phyloP scores from a whole-genome alignment of 2,329 filamentous ascomycete genomes.

The Talaromyces islandicus region DNA sequence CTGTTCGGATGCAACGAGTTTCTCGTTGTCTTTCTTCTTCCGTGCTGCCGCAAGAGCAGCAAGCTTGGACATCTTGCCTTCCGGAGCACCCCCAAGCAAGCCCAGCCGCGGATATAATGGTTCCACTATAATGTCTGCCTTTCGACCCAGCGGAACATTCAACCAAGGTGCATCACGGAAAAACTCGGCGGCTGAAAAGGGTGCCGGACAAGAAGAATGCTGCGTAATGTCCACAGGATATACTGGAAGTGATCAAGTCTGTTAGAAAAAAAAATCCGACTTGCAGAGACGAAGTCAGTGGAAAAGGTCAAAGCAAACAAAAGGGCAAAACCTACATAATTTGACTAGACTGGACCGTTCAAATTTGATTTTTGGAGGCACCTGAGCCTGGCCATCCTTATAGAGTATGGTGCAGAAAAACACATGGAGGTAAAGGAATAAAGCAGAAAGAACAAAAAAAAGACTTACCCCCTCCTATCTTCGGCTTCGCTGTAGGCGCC shows the following conservation, averaged over 20 bases:
- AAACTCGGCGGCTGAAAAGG: conserved; percentile 52
- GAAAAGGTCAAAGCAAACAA: conserved; percentile 11
- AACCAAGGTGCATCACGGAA: conserved; percentile 87
- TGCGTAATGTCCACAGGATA: conserved; percentile 20
- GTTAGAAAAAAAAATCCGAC: conserved; percentile 31
- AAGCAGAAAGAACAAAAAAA: neutral
- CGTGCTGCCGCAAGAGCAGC: conserved; percentile 82
- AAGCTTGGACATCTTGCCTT: conserved; percentile 78
- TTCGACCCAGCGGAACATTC: conserved; percentile 60
- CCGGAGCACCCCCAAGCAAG: conserved; percentile 68
- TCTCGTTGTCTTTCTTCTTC: conserved; percentile 72
- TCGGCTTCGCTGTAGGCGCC: conserved; percentile 18
- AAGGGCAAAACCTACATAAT: conserved; percentile 12
- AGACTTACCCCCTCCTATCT: conserved; percentile 24
- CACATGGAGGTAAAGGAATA: neutral
- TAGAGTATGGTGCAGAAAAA: neutral
- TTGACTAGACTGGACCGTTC: neutral
- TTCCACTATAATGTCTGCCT: conserved; percentile 58
- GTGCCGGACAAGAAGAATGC: conserved; percentile 20
- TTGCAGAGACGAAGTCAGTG: conserved; percentile 25
- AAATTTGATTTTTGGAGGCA: neutral
- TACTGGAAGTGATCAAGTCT: conserved; percentile 25
- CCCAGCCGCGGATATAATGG: conserved; percentile 56
- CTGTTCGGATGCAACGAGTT: conserved; percentile 21
- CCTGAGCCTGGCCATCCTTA: conserved; percentile 26